Evolutionary conservation across 257 asterid genomes (phyloP).

Genomic region (Apocynum venetum): DNA sequence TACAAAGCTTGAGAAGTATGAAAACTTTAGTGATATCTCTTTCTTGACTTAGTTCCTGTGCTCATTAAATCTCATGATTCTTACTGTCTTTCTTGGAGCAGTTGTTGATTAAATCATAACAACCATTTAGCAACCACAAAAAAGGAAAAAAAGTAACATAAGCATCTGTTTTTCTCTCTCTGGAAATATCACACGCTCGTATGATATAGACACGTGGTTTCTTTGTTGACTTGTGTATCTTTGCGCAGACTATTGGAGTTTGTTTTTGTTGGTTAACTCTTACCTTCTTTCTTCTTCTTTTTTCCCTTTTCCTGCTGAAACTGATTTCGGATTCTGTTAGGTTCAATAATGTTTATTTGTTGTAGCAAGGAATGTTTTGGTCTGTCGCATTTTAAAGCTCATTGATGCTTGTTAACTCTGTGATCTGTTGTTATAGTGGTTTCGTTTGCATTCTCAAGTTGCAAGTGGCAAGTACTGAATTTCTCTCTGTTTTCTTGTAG

Average conservation of each 20-base stretch:
- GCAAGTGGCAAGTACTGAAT: conserved; percentile 2
- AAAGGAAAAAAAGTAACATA: too few relatives aligned
- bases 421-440: neutral
- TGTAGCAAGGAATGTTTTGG: neutral
- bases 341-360: neutral
- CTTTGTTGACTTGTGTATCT: neutral
- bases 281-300: neutral
- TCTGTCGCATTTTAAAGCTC: neutral
- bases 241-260: neutral
- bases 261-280: neutral
- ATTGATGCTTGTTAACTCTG: neutral
- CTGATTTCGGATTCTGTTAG: neutral
- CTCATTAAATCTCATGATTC: neutral
- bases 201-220: neutral
- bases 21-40: neutral
- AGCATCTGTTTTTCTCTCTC: neutral
- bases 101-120: too few relatives aligned
- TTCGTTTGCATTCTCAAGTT: neutral
- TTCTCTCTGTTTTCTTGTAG: conserved; percentile 29
- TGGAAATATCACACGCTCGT: neutral
- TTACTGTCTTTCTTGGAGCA: neutral
- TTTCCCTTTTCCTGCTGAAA: neutral
- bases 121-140: too few relatives aligned
- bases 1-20: neutral
- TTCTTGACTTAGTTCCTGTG: neutral